phyloP scores from a whole-genome alignment of 2,329 filamentous ascomycete genomes.

The Karstenula rhodostoma region DNA sequence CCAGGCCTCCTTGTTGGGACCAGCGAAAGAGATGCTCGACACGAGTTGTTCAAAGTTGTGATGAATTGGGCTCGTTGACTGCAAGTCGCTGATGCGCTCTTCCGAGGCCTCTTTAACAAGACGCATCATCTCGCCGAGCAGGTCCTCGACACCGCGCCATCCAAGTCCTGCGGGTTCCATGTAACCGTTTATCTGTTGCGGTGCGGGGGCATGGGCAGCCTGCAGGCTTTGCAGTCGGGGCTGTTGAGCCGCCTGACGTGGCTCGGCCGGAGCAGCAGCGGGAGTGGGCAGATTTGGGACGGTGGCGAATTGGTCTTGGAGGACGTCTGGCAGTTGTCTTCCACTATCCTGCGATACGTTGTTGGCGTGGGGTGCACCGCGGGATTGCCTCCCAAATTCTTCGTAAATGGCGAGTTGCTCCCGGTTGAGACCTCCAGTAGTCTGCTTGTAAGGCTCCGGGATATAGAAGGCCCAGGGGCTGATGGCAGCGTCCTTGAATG shows the following conservation, averaged over 20 bases:
- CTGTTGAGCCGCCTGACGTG: constrained; percentile 63
- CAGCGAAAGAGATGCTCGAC: constrained; percentile 60
- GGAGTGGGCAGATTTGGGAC: constrained; percentile 70
- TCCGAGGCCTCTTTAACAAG: constrained; percentile 64
- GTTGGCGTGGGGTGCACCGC: constrained; percentile 66
- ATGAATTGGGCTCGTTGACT: constrained; percentile 62
- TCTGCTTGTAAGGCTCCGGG: constrained; percentile 89
- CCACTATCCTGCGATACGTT: constrained; percentile 66
- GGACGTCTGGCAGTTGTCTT: constrained; percentile 68
- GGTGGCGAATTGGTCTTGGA: constrained; percentile 67
- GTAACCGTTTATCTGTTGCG: constrained; percentile 68
- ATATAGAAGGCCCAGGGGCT: constrained; percentile 94
- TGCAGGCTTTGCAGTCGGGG: constrained; percentile 52
- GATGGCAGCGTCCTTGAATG: constrained; percentile 81
- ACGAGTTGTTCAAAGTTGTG: constrained; percentile 66
- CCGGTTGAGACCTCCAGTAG: constrained; percentile 81
- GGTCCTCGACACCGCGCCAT: constrained; percentile 60
- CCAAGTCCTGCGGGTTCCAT: constrained; percentile 53
- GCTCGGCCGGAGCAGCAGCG: constrained; percentile 68
- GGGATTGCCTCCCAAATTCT: constrained; percentile 88
- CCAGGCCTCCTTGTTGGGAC: constrained; percentile 63
- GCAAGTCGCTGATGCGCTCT: constrained; percentile 65
- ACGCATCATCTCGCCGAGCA: constrained; percentile 66
- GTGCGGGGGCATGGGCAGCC: constrained; percentile 45
- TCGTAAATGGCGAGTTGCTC: constrained; percentile 97